Conservation (phyloP, 768 basidiomycete genomes). For the Royoungia palumana region DNA sequence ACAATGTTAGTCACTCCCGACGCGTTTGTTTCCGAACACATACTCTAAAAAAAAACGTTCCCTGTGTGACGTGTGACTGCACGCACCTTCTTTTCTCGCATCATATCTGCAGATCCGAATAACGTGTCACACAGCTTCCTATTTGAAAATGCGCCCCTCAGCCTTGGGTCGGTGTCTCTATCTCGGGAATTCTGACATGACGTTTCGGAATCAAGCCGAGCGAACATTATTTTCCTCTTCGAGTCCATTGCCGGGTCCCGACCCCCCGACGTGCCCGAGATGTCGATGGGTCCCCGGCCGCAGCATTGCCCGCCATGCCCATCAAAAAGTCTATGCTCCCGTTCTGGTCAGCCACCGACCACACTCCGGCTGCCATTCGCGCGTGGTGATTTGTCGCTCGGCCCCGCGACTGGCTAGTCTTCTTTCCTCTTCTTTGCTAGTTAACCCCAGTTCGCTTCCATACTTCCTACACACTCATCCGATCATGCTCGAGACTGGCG, state of each 20-base stretch:
- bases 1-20: too few relatives aligned
- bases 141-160: conserved; percentile 26
- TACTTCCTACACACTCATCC: too few relatives aligned
- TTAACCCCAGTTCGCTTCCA: too few relatives aligned
- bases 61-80: conserved; percentile 20
- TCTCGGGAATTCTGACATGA: conserved; percentile 7
- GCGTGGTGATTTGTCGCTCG: conserved; percentile 10
- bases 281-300: too few relatives aligned
- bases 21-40: too few relatives aligned
- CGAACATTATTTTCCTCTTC: background rate
- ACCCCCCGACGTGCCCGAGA: background rate
- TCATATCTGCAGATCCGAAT: conserved; percentile 32
- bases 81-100: conserved; percentile 14
- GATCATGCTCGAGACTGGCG: too few relatives aligned
- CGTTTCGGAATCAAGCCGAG: background rate
- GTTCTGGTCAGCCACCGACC: background rate
- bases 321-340: conserved; percentile 22
- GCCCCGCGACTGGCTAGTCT: too few relatives aligned
- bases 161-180: conserved; percentile 9
- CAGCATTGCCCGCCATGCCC: conserved; percentile 7
- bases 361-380: conserved; percentile 3
- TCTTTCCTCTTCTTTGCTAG: too few relatives aligned
- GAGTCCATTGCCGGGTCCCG: background rate
- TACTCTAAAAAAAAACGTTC: conserved; percentile 5
- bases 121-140: conserved; percentile 28